Base-by-base conservation (phyloP, 2,329 filamentous ascomycete genomes). In the Ophiocordyceps camponoti-rufipedis region DNA sequence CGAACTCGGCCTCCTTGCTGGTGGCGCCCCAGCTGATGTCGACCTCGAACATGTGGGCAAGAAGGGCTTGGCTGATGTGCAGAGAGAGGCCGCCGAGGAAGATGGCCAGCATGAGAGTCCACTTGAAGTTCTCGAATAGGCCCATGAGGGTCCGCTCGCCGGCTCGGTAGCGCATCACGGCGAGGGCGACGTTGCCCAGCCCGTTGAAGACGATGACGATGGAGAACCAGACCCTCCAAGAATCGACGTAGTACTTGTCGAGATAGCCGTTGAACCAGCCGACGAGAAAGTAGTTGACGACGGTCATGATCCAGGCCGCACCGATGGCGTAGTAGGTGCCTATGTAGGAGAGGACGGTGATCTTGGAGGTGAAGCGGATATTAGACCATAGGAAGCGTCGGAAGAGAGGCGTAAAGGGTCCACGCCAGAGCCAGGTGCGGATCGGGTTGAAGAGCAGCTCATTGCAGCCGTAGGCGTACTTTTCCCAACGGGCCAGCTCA, bases 11-110 rank as follows among this genome's bases (percentile, higher is more conserved):
- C 65, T 94, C 86, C 64, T 93, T 93, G 39, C 79, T 74, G 0
- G 86, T 93, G 1, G 85, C 78, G 44, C 85, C 85, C 85, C 85
- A 91, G 3, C 75, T 76, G 80, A 91, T 89, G 62, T 91, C 74
- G 57, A 89, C 78, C 64, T 84, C 78, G 58, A 91, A 84, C 75
- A 91, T 85, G 66, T 93, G 86, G 5, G 78, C 72, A 42, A 91
- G 63, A 32, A 94, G 68, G 1, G 85, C 85, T 59, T 88, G 81
- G 29, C 77, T 84, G 43, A 94, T 75, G 63, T 93, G 85, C 33
- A 93, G 72, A 1, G 79, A 84, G 44, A 91, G 70, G 38, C 85
- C 85, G 45, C 85, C 85, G 16, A 94, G 70, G 70, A 91, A 93
- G 59, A 91, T 80, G 49, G 80, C 80, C 43, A 89, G 68, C 62